Conservation (phyloP, 2,329 filamentous ascomycete species). For the Amphichorda felina region DNA sequence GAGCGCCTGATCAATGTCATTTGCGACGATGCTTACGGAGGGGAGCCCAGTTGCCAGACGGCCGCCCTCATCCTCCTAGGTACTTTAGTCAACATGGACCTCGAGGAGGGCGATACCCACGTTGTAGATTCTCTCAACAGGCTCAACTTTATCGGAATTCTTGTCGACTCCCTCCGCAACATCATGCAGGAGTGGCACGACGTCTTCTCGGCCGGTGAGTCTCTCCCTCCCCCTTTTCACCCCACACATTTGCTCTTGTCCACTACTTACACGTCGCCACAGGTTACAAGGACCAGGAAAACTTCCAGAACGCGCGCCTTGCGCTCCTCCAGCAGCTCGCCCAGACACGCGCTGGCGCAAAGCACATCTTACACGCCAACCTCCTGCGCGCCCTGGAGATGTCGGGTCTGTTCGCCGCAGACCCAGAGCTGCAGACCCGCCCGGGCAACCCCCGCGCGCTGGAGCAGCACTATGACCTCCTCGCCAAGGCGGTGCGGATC, state of each 20-base stretch:
- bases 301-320: slow-evolving; percentile 58
- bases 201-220: slow-evolving; percentile 40
- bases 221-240: background rate
- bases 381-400: slow-evolving; percentile 72
- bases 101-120: slow-evolving; percentile 57
- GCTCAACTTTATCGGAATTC: slow-evolving; percentile 81
- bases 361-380: slow-evolving; percentile 77
- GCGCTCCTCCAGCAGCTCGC: slow-evolving; percentile 74
- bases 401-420: slow-evolving; percentile 76
- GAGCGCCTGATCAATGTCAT: slow-evolving; percentile 74
- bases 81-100: slow-evolving; percentile 62
- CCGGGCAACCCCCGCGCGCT: slow-evolving; percentile 59
- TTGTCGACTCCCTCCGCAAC: slow-evolving; percentile 76
- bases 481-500: slow-evolving; percentile 70
- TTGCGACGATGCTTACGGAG: slow-evolving; percentile 86
- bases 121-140: slow-evolving; percentile 71
- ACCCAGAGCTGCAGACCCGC: slow-evolving; percentile 83
- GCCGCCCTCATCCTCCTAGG: slow-evolving; percentile 79
- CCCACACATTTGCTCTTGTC: background rate
- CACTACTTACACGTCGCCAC: slow-evolving; percentile 4
- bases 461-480: slow-evolving; percentile 71
- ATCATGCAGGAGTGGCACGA: slow-evolving; percentile 62
- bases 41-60: slow-evolving; percentile 70
- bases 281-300: slow-evolving; percentile 30
- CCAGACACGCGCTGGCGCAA: slow-evolving; percentile 74